These are phyloP conservation scores for Cucurbita ficifolia DNA, from an alignment of 306 rosid species.

Conservation along the genomic window DNA sequence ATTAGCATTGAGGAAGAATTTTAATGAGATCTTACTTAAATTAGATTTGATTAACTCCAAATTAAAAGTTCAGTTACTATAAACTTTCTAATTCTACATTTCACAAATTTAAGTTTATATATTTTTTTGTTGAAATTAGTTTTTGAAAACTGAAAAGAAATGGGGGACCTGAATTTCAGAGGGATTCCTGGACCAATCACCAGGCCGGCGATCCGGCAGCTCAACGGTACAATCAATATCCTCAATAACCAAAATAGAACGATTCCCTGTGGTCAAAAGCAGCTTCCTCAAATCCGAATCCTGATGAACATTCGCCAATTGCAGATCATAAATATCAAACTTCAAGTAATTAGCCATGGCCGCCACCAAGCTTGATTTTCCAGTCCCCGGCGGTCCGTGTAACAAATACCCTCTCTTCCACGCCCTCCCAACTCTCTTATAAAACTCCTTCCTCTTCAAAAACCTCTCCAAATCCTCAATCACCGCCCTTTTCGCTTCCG, in stretches of 20 bases:
- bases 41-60: too few species aligned
- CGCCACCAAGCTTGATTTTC: conserved; percentile 81
- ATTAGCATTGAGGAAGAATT: too few species aligned
- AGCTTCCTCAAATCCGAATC: conserved; percentile 66
- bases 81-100: too few species aligned
- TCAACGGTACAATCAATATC: conserved; percentile 82
- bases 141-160: not conserved
- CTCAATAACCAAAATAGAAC: conserved; percentile 78
- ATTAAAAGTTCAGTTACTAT: too few species aligned
- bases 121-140: too few species aligned
- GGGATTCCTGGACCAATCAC: conserved; percentile 24
- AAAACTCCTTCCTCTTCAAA: conserved; percentile 57
- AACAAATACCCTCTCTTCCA: conserved; percentile 87
- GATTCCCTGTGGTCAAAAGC: conserved; percentile 50
- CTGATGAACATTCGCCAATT: conserved; percentile 38
- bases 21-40: not conserved
- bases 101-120: too few species aligned
- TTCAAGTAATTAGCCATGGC: conserved; percentile 83
- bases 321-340: conserved; percentile 74
- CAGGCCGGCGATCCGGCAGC: conserved; percentile 41
- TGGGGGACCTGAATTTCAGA: conserved; percentile 25
- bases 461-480: conserved; percentile 56
- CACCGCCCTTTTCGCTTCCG: conserved; percentile 19
- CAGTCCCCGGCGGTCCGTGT: conserved; percentile 87
- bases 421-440: conserved; percentile 71